Evolutionary conservation across 495 filamentous ascomycete genomes (phyloP), one percentile per base, ranked within the genome.

Genomic region (Lichenothelia convexa): DNA sequence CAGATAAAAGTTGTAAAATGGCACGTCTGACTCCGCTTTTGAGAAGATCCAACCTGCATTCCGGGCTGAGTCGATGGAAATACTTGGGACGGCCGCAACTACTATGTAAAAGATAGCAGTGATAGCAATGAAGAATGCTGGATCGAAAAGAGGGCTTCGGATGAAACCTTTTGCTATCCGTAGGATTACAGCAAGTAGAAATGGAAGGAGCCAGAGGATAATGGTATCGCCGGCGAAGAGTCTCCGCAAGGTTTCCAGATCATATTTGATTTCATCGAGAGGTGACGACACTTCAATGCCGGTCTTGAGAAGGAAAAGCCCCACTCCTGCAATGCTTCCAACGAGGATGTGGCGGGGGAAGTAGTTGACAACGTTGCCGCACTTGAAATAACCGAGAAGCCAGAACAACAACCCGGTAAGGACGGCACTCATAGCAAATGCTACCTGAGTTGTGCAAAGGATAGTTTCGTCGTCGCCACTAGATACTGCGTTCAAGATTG

Each of bases 1-100:
- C n/a, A 78, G 80, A 59, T 92, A 95, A 45, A 95, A 97, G 50
- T 89, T 81, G 66, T 85, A 97, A 73, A 87, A 97, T 0, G 91
- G 86, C 33, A 85, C 80, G 9, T 74, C 80, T 12, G 74, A 75
- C 23, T 75, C 71, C 2, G 89, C 87, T 0, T 75, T 76, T 45
- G 79, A 68, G 47, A 97, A 97, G 5, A 94, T 71, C 89, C 89
- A 97, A 16, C 89, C 89, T 21, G 61, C 59, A 16, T 68, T 47
- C 34, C 82, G 70, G 17, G 93, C 55, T 11, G 63, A 55, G 19
- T 59, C 59, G 45, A 82, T 65, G 13, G 74, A 58, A 29, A 92
- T 54, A 17, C 64, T 56, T 12, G 73, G 70, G 27, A 79, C 63
- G 3, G 70, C 63, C 34, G 75, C 64, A 17, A 84, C 72, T 38